These are phyloP conservation scores for Claviceps maximensis DNA, from an alignment of 2,329 filamentous ascomycete species.

Conservation along the genomic window DNA sequence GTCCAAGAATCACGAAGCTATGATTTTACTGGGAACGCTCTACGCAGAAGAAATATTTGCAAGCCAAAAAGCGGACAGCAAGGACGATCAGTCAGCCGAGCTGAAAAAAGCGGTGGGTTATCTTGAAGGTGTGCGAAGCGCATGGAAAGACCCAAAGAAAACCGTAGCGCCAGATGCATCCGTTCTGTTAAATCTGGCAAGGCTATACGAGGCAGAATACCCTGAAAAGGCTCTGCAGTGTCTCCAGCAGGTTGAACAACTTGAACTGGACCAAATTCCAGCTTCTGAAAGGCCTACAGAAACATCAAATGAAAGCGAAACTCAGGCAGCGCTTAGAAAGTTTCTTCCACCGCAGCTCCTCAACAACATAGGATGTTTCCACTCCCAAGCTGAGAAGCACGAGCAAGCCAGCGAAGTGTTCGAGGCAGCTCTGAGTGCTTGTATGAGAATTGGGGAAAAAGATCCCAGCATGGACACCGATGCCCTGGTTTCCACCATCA, in stretches of 20 bases:
- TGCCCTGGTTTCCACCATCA: slow-evolving; percentile 86
- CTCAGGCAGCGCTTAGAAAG: slow-evolving; percentile 54
- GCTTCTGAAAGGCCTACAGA: slow-evolving; percentile 52
- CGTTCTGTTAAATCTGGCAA: slow-evolving; percentile 80
- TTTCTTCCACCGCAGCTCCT: slow-evolving; percentile 77
- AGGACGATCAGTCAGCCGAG: slow-evolving; percentile 78
- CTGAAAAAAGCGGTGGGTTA: slow-evolving; percentile 75
- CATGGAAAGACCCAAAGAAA: slow-evolving; percentile 90
- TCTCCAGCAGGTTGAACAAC: slow-evolving; percentile 78
- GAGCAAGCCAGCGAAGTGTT: slow-evolving; percentile 75
- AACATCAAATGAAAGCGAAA: slow-evolving; percentile 40
- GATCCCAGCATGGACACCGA: slow-evolving; percentile 72
- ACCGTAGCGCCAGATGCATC: slow-evolving; percentile 69
- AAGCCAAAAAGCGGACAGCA: slow-evolving; percentile 54
- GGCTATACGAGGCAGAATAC: slow-evolving; percentile 73
- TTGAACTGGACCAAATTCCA: slow-evolving; percentile 69
- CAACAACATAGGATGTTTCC: slow-evolving; percentile 96
- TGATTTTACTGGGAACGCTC: slow-evolving; percentile 80
- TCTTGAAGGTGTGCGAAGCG: slow-evolving; percentile 69
- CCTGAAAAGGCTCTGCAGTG: slow-evolving; percentile 90
- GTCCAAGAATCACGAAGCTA: slow-evolving; percentile 71
- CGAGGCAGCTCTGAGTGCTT: slow-evolving; percentile 80
- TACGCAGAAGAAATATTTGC: slow-evolving; percentile 91
- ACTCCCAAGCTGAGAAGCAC: slow-evolving; percentile 77
- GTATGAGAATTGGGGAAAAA: slow-evolving; percentile 65